Evolutionary conservation across 2,329 filamentous ascomycete genomes (phyloP).

Genomic region (Phialophora verrucosa): DNA sequence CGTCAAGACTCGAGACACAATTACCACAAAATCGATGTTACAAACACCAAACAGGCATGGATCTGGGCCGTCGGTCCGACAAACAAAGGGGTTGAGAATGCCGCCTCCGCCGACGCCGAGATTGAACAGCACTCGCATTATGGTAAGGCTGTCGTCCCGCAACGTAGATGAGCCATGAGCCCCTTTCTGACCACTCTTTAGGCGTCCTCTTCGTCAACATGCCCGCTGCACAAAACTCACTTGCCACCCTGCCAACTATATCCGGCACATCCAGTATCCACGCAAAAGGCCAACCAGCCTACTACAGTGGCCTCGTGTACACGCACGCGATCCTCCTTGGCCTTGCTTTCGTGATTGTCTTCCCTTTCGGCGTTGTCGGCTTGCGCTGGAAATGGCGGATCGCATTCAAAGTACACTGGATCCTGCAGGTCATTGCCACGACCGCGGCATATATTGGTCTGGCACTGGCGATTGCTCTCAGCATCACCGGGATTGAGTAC

Average conservation of each 20-base stretch:
- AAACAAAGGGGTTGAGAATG: conserved; percentile 13
- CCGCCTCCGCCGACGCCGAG: conserved; percentile 12
- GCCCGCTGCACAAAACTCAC: conserved; percentile 28
- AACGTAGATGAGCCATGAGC: not conserved
- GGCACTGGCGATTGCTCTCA: conserved; percentile 48
- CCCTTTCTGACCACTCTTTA: not conserved
- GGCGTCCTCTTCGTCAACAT: conserved; percentile 30
- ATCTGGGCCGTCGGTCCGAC: conserved; percentile 27
- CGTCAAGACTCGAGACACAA: conserved; percentile 11
- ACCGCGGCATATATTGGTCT: conserved; percentile 47
- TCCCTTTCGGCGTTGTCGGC: conserved; percentile 43
- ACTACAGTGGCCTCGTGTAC: conserved; percentile 16
- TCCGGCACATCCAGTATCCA: conserved; percentile 43
- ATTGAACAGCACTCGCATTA: conserved; percentile 28
- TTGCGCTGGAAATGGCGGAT: conserved; percentile 46
- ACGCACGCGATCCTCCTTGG: conserved; percentile 44
- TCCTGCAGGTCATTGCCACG: conserved; percentile 46
- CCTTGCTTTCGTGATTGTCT: conserved; percentile 44
- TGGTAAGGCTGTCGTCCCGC: conserved; percentile 4
- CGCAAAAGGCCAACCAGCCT: conserved; percentile 16
- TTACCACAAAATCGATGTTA: conserved; percentile 11
- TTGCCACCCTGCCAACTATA: conserved; percentile 40
- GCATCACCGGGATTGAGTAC: conserved; percentile 45
- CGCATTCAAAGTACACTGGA: conserved; percentile 47
- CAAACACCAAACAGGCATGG: conserved; percentile 21